These are phyloP conservation scores for Verticillium dahliae DNA, from an alignment of 2,329 filamentous ascomycete species.

Conservation along the genomic window DNA sequence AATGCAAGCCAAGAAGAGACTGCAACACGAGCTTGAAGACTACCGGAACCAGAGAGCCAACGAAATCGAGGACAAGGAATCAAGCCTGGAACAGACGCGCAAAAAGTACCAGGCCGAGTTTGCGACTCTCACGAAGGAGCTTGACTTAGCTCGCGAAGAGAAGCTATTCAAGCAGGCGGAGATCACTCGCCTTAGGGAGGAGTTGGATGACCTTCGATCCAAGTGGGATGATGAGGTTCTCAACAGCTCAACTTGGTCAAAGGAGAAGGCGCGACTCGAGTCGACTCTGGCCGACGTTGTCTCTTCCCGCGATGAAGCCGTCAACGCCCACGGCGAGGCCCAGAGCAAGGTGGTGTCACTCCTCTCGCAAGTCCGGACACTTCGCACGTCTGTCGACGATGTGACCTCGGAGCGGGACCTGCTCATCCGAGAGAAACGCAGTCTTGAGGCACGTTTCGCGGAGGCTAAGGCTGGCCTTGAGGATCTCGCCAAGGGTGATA, in stretches of 20 bases:
- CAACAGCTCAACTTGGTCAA: slow-evolving; percentile 96
- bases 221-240: slow-evolving; percentile 99
- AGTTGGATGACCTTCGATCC: slow-evolving; percentile 86
- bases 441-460: slow-evolving; percentile 74
- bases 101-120: slow-evolving; percentile 97
- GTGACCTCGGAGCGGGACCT: slow-evolving; percentile 78
- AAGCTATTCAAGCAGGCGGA: slow-evolving; percentile 79
- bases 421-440: slow-evolving; percentile 82
- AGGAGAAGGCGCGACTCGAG: slow-evolving; percentile 91
- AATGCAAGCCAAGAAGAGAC: slow-evolving; percentile 82
- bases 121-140: slow-evolving; percentile 79
- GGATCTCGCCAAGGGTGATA: slow-evolving; percentile 78
- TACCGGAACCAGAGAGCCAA: slow-evolving; percentile 92
- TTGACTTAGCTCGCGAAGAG: slow-evolving; percentile 90
- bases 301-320: slow-evolving; percentile 88
- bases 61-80: slow-evolving; percentile 95
- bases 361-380: slow-evolving; percentile 78
- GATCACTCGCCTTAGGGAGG: slow-evolving; percentile 83
- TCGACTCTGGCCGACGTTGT: slow-evolving; percentile 83
- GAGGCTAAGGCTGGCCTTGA: slow-evolving; percentile 87
- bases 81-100: slow-evolving; percentile 90
- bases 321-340: slow-evolving; percentile 87
- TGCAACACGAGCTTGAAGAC: slow-evolving; percentile 96
- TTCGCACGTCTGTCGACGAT: slow-evolving; percentile 82
- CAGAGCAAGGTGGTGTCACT: slow-evolving; percentile 89